Percentiles rank a stretch among this genome's conserved stretches.
These are phyloP conservation scores for Alternaria longipes DNA, from an alignment of 2,329 filamentous ascomycete species.

Conservation along the genomic window DNA sequence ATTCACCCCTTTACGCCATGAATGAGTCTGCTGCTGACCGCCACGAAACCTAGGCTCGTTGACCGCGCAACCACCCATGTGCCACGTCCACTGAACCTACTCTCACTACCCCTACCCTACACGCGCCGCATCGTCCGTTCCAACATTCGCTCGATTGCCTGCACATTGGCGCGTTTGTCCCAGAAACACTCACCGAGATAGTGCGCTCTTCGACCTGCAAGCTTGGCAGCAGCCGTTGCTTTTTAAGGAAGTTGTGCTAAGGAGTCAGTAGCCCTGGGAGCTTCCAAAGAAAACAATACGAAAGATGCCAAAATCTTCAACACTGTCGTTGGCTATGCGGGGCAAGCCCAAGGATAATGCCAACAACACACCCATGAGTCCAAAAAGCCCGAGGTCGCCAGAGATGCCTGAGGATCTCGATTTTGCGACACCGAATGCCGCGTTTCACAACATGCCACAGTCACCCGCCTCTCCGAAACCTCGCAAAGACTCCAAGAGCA, in stretches of 20 bases:
- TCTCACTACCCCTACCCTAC: constrained; percentile 19
- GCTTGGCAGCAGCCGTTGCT: constrained; percentile 9
- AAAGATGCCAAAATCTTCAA: constrained; percentile 53
- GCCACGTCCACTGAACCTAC: constrained; percentile 31
- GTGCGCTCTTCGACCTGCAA: constrained; percentile 21
- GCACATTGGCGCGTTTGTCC: constrained; percentile 26
- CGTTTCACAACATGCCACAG: constrained; percentile 43
- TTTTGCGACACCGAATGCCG: constrained; percentile 41
- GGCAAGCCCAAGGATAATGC: constrained; percentile 40
- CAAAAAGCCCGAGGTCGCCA: constrained; percentile 46
- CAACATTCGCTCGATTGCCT: constrained; percentile 24
- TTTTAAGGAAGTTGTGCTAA: constrained; percentile 31
- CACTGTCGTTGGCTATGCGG: constrained; percentile 50
- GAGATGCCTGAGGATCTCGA: constrained; percentile 35
- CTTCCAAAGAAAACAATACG: constrained; percentile 40
- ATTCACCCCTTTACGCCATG: constrained; percentile 17
- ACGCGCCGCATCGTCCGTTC: constrained; percentile 29
- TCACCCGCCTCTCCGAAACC: constrained; percentile 48
- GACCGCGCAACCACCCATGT: constrained; percentile 39
- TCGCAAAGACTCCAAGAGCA: constrained; percentile 53
- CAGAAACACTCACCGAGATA: constrained; percentile 38
- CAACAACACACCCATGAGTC: constrained; percentile 42
- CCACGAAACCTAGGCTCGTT: constrained; percentile 41
- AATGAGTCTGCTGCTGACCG: constrained; percentile 42
- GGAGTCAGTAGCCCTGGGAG: constrained; percentile 33